Evolutionary conservation across 108 stramenopile genomes (phyloP).

Genomic region (Nitzschia inconspicua): DNA sequence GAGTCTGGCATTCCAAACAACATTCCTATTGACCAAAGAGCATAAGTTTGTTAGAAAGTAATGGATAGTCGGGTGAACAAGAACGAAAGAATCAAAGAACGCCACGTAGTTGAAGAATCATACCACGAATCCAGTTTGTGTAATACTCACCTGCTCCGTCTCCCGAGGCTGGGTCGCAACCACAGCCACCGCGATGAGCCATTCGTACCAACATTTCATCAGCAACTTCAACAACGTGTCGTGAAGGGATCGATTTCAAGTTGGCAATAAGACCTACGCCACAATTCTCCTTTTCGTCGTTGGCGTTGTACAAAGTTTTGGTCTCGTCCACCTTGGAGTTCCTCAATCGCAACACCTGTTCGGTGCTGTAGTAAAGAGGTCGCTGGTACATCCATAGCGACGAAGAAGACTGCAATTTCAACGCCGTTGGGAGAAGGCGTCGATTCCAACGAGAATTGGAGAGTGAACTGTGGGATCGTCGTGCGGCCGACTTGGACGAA

Average conservation of each 20-base stretch:
- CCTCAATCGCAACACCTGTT: slow-evolving; percentile 58
- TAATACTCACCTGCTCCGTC: slow-evolving; percentile 84
- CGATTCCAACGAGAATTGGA: not conserved
- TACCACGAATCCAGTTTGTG: not conserved
- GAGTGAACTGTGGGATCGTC: not conserved
- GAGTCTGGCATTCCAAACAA: slow-evolving; percentile 93
- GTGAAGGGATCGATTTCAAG: slow-evolving; percentile 74
- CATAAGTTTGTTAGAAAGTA: not conserved
- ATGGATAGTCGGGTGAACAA: not conserved
- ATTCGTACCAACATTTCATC: slow-evolving; percentile 98
- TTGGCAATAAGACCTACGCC: slow-evolving; percentile 90
- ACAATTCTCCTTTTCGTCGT: slow-evolving; percentile 82
- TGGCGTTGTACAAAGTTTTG: slow-evolving; percentile 67
- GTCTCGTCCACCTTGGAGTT: slow-evolving; percentile 37
- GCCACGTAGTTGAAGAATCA: not conserved
- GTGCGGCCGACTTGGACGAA: not conserved
- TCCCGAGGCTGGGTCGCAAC: slow-evolving; percentile 88
- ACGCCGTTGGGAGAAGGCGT: not conserved
- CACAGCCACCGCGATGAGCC: slow-evolving; percentile 95
- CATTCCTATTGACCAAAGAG: slow-evolving; percentile 54
- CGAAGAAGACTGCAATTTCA: slow-evolving; percentile 3
- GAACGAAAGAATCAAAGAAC: not conserved
- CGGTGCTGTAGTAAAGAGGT: slow-evolving; percentile 51
- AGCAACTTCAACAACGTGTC: slow-evolving; percentile 90
- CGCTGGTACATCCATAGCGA: too few relatives aligned